Base-by-base conservation (phyloP, 768 basidiomycete species). In the Calocybe cyanea region DNA sequence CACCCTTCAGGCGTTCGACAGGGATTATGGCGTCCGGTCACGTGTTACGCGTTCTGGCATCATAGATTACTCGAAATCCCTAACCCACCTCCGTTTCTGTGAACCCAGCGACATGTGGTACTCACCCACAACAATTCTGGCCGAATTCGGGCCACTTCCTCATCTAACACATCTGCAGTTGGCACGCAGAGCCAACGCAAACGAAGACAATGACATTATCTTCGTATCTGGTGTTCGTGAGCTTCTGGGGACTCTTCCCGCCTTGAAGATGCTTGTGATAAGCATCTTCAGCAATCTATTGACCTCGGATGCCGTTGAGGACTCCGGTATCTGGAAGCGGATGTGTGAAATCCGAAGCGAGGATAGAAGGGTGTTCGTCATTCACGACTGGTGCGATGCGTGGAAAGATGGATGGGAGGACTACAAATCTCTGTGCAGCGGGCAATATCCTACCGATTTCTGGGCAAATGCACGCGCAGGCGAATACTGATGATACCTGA, bases 151-250 rank as follows among this genome's bases (percentile, higher is more conserved):
- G 4, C 30, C 56, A n/a, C 59, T 67, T 3, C 65, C 65, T 0
- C 49, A 63, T 20, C 62, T 75, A 4, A 62, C 72, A 1, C 66
- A 73, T 51, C 55, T 73, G 14, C 62, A 70, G 40, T 56, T 75
- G 7, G 54, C 70, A 2, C 70, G 73, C 24, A 64, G 65, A 1
- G 60, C 65, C 17, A 59, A 69, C 38, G 68, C 70, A 4, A 75
- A 73, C 49, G 57, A 57, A 45, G 68, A 66, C 19, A 75, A 75
- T 43, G 73, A 75, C 53, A 17, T 50, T 6, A 43, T 56, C 14
- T 75, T 75, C 42, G 56, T 59, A 2, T 55, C 63, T 8, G 66
- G 68, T 13, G 47, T 75, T 13, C 52, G 48, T 11, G 10, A 34
- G 9, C 52, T 72, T 31, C 57, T 73, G 25, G 51, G 43, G 20